Evolutionary conservation across 2,329 filamentous ascomycete species (phyloP).

Genomic region (Alternaria triticina): DNA sequence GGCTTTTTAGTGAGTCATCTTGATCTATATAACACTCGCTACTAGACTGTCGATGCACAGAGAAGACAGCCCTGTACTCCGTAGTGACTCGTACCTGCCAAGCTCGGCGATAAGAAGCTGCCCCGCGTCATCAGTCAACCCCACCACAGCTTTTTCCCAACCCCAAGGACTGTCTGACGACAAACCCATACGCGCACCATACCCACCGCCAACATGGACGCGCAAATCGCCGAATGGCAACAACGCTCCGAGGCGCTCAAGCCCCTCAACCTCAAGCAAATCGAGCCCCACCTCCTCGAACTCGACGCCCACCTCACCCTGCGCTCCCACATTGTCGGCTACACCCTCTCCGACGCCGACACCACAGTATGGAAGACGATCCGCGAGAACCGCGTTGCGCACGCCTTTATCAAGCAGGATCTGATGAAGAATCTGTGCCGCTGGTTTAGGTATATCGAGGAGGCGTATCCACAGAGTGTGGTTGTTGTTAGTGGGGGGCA

Average conservation of each 20-base stretch:
- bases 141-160: constrained; percentile 8
- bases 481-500: constrained; percentile 61
- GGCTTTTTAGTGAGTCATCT: not conserved
- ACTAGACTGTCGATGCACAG: not conserved
- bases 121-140: constrained; percentile 7
- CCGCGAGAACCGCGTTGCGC: constrained; percentile 82
- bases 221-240: constrained; percentile 62
- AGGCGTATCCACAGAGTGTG: constrained; percentile 77
- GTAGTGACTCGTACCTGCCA: constrained; percentile 11
- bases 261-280: constrained; percentile 77
- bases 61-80: not conserved
- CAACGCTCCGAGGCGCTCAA: constrained; percentile 59
- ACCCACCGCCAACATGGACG: constrained; percentile 34
- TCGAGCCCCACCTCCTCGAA: constrained; percentile 74
- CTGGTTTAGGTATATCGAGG: constrained; percentile 88
- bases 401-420: constrained; percentile 80
- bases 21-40: not conserved
- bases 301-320: constrained; percentile 88
- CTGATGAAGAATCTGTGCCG: constrained; percentile 77
- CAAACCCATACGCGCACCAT: not conserved
- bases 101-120: constrained; percentile 1
- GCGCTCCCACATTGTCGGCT: constrained; percentile 84
- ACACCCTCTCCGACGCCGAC: constrained; percentile 77
- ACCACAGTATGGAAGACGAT: constrained; percentile 83
- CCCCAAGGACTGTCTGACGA: not conserved